Evolutionary conservation across 352 stramenopile genomes (phyloP).

Genomic region (Pythium guiyangense): DNA sequence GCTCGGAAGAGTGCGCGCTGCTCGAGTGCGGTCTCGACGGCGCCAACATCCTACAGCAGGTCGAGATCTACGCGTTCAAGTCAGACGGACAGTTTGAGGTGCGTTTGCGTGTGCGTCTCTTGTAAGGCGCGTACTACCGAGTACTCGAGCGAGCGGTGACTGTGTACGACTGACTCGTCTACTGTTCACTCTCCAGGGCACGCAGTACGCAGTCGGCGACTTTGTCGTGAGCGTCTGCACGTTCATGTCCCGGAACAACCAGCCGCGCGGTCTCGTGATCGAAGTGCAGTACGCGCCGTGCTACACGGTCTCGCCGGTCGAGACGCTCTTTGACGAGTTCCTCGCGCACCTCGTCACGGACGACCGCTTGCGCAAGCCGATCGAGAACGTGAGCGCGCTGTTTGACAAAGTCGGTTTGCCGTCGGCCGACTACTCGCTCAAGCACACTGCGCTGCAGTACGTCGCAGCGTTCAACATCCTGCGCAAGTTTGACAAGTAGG

Average conservation of each 20-base stretch:
- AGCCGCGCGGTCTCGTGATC: slow-evolving; percentile 72
- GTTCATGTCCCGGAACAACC: slow-evolving; percentile 85
- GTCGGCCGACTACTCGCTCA: slow-evolving; percentile 74
- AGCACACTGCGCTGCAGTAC: slow-evolving; percentile 86
- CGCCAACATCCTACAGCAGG: slow-evolving; percentile 82
- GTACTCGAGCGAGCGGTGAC: too few relatives aligned
- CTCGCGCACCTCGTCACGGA: slow-evolving; percentile 60
- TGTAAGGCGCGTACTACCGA: background rate
- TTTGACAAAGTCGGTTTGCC: slow-evolving; percentile 79
- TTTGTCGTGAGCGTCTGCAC: slow-evolving; percentile 84
- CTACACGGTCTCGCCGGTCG: slow-evolving; percentile 67
- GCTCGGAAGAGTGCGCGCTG: slow-evolving; percentile 71
- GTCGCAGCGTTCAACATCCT: slow-evolving; percentile 85
- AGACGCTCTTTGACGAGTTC: slow-evolving; percentile 85
- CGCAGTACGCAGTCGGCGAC: slow-evolving; percentile 78
- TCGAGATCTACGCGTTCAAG: slow-evolving; percentile 89
- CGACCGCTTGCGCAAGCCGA: slow-evolving; percentile 67
- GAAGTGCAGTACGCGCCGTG: slow-evolving; percentile 85
- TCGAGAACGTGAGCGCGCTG: slow-evolving; percentile 54
- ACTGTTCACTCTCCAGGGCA: slow-evolving; percentile 28
- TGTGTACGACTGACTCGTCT: background rate
- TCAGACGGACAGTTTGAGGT: slow-evolving; percentile 86
- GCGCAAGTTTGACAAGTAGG: slow-evolving; percentile 74
- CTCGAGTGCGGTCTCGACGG: slow-evolving; percentile 82
- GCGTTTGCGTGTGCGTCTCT: background rate